These are phyloP conservation scores for Cyberlindnera samutprakarnensis DNA, from an alignment of 805 yeast genomes.

Conservation along the genomic window DNA sequence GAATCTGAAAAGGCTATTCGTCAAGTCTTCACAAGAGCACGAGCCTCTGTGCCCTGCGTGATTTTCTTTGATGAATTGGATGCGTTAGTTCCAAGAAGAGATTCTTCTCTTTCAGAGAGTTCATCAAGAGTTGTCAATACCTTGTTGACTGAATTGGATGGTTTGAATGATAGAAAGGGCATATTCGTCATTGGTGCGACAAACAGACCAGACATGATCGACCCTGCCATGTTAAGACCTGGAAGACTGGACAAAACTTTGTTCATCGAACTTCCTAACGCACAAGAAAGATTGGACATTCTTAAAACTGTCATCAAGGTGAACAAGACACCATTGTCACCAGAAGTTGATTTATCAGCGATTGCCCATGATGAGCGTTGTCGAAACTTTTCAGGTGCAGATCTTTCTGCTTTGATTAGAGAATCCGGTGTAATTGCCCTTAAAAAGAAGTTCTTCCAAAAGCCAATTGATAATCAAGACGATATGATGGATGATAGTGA, in stretches of 20 bases:
- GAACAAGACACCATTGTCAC: slow-evolving; percentile 68
- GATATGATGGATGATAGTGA: slow-evolving; percentile 39
- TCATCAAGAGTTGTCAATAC: slow-evolving; percentile 94
- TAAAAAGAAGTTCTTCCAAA: slow-evolving; percentile 61
- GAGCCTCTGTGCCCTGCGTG: slow-evolving; percentile 90
- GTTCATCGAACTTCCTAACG: slow-evolving; percentile 82
- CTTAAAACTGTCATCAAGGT: slow-evolving; percentile 64
- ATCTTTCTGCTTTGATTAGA: slow-evolving; percentile 81
- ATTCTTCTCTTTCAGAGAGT: slow-evolving; percentile 78
- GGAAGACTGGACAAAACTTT: slow-evolving; percentile 92
- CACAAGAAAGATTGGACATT: slow-evolving; percentile 74
- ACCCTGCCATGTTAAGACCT: slow-evolving; percentile 96
- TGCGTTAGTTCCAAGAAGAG: slow-evolving; percentile 93
- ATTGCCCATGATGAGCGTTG: slow-evolving; percentile 76
- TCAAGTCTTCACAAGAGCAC: slow-evolving; percentile 86
- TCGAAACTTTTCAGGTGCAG: slow-evolving; percentile 93
- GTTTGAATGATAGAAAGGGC: slow-evolving; percentile 86
- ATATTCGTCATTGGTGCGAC: slow-evolving; percentile 96
- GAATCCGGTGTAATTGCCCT: slow-evolving; percentile 92
- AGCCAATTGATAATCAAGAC: slow-evolving; percentile 35
- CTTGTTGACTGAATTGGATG: slow-evolving; percentile 88
- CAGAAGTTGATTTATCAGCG: slow-evolving; percentile 48
- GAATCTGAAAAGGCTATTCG: slow-evolving; percentile 92
- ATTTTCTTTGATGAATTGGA: slow-evolving; percentile 95
- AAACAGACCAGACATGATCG: slow-evolving; percentile 96